These are phyloP conservation scores for Russula sp. DNA, from an alignment of 768 basidiomycete genomes.

Conservation along the genomic window DNA sequence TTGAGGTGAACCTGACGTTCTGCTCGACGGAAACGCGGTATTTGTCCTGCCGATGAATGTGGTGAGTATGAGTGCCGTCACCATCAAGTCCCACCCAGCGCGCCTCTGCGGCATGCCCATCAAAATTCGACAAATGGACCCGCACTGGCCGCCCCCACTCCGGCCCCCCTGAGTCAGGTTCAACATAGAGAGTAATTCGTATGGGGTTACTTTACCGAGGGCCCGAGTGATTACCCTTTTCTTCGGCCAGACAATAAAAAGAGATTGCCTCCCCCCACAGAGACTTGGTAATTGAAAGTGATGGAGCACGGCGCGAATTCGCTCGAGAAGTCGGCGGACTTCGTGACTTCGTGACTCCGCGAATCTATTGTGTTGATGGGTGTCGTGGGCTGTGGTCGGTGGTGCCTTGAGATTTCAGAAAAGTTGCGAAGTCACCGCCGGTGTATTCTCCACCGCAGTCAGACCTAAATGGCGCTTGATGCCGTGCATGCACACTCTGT, in stretches of 20 bases:
- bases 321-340: not conserved
- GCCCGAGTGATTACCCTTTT: too few relatives aligned
- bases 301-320: too few relatives aligned
- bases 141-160: too few relatives aligned
- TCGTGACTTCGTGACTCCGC: slow-evolving; percentile 42
- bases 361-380: slow-evolving; percentile 41
- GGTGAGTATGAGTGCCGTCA: slow-evolving; percentile 1
- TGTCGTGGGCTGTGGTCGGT: slow-evolving; percentile 35
- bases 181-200: too few relatives aligned
- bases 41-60: not conserved
- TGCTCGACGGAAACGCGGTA: not conserved
- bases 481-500: slow-evolving; percentile 27
- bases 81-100: not conserved
- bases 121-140: too few relatives aligned
- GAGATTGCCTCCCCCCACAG: too few relatives aligned
- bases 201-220: too few relatives aligned
- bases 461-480: slow-evolving; percentile 36
- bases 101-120: not conserved
- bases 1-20: not conserved
- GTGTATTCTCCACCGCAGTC: slow-evolving; percentile 38
- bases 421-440: slow-evolving; percentile 29
- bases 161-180: too few relatives aligned
- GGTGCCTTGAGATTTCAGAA: slow-evolving; percentile 32
- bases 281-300: too few relatives aligned
- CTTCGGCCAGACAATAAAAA: too few relatives aligned